Evolutionary conservation across 495 filamentous ascomycete genomes (phyloP), one percentile per base, ranked within the genome.

Genomic region (Xylaria cubensis): DNA sequence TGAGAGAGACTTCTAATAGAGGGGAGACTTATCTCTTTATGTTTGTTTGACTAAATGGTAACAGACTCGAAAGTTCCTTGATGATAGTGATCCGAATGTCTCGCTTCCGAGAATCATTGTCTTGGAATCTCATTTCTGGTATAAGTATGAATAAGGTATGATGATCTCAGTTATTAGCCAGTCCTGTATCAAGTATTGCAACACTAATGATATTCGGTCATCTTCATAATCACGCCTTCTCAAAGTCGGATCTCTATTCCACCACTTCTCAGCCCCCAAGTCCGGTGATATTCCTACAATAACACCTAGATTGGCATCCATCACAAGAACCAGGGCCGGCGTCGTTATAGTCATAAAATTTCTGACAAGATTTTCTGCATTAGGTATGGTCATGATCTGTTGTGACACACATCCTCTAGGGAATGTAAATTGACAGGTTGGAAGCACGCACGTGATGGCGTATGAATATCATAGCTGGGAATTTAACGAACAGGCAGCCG

Each of bases 41-140:
- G 12, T 59, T 62, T 36, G 12, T 13, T 6, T 15, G 44, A 10
- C 24, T 19, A 19, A 17, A 21, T 62, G 44, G 32, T 19, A 51
- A 29, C 41, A 51, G n/a, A 50, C 56, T 48, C 32, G 67, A 70
- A 62, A 70, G 44, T 26, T 26, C 42, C 67, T 50, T 26, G 67
- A 12, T 9, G 56, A 4, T 6, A 9, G 42, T 50, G 21, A 56
- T 29, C 4, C 5, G 21, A 6, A 41, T 26, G 19, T 34, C 29
- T 59, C 62, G 42, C 15, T 26, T 61, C 51, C 26, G 67, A 62
- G 39, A 61, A 36, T 59, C 17, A 3, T 7, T 50, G 21, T 29
- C 24, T 70, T 26, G 10, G n/a, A 32, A 36, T 29, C 4, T 12
- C 15, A 9, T 3, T 10, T 5, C 17, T 50, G 53, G 24, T 53